Evolutionary conservation across 2,329 filamentous ascomycete species (phyloP), one percentile per base, ranked within the genome.

Genomic region (Tothia fuscella): DNA sequence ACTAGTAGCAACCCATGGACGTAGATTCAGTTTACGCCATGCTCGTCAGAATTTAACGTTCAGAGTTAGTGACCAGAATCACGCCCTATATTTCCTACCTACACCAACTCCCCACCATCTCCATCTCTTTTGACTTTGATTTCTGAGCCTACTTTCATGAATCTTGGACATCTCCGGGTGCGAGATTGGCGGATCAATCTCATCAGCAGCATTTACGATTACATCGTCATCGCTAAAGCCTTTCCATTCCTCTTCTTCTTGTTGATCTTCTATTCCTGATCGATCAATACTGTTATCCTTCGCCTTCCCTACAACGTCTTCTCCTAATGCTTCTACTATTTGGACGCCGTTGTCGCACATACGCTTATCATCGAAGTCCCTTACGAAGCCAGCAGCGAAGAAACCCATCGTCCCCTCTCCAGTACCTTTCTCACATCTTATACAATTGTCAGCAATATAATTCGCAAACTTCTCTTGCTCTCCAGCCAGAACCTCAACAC

Each of bases 401-500:
- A 98, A 96, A 0, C 91, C 89, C 74, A 95, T 94, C 1, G 88
- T 83, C 0, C 87, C 86, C 48, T 82, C 75, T 7, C 78, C 79
- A 50, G 89, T 86, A 20, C 77, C 82, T 51, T 88, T 83, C 58
- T 82, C 80, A 24, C 85, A 84, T 45, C 89, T 70, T 43, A 95
- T 80, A 54, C 87, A 94, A 3, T 73, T 82, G 20, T 89, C 79
- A 5, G 78, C 74, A 1, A 84, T 57, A 25, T 29, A 33, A 16
- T 42, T 43, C 4, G 50, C 44, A 26, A 67, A 70, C 26, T 68
- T 68, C 13, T 48, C 47, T 20, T 51, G 52, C 5, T 46, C 47
- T 12, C 37, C 38, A 12, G 24, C 39, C 6, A 37, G 14, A 9
- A 32, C 26, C n/a, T 20, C 6, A 3, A n/a, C 10, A 30, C 17